Conservation (phyloP, 495 filamentous ascomycete species). For the Lineolata rhizophorae region DNA sequence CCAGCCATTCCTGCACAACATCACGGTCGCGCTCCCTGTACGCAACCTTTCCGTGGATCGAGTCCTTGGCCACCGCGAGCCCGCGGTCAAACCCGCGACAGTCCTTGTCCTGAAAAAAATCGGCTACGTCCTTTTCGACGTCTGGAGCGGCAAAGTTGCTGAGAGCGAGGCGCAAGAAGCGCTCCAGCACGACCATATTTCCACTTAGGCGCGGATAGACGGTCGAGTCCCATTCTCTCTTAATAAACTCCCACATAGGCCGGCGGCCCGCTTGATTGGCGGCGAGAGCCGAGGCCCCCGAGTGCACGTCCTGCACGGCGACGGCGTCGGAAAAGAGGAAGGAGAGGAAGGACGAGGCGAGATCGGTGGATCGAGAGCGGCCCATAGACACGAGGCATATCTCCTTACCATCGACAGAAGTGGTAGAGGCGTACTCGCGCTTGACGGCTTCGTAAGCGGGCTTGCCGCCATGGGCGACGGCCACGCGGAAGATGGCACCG, state of each 20-base stretch:
- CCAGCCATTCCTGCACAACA: constrained; percentile 48
- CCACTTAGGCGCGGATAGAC: constrained; percentile 44
- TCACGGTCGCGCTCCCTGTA: constrained; percentile 55
- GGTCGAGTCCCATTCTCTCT: constrained; percentile 45
- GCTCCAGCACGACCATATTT: constrained; percentile 72
- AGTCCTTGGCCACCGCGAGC: constrained; percentile 58
- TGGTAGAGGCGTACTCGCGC: constrained; percentile 58
- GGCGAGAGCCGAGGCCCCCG: constrained; percentile 46
- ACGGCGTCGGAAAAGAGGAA: constrained; percentile 64
- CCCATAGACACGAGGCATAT: constrained; percentile 59
- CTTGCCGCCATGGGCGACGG: constrained; percentile 43
- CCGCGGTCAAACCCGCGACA: constrained; percentile 61
- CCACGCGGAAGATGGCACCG: constrained; percentile 53
- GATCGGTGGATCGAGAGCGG: constrained; percentile 40
- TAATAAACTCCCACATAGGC: constrained; percentile 65
- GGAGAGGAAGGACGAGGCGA: constrained; percentile 48
- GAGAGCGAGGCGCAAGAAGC: constrained; percentile 58
- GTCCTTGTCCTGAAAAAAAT: constrained; percentile 68
- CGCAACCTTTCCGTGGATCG: constrained; percentile 49
- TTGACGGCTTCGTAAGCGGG: constrained; percentile 52
- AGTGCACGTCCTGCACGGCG: constrained; percentile 67
- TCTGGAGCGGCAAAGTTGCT: constrained; percentile 50
- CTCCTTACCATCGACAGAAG: constrained; percentile 75
- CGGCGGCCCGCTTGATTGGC: constrained; percentile 45
- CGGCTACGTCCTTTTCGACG: constrained; percentile 52